Evolutionary conservation across 2,329 filamentous ascomycete genomes (phyloP).

Genomic region (Exophiala viscosa): DNA sequence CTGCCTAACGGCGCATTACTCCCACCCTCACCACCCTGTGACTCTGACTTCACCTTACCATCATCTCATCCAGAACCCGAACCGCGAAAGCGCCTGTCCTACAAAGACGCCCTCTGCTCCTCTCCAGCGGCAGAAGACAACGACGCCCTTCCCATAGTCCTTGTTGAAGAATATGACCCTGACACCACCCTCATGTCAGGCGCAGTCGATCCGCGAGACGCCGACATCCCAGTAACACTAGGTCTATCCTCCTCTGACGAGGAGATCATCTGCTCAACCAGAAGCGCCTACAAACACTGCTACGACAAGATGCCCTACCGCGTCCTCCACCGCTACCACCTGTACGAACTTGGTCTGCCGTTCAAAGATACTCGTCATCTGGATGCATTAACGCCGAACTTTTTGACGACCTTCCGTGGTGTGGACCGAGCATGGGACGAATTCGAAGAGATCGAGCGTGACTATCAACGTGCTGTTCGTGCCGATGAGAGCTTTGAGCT

Average conservation of each 20-base stretch:
- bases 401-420: conserved; percentile 11
- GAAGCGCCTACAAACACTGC: not conserved
- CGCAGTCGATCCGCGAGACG: conserved; percentile 1
- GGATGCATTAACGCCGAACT: not conserved
- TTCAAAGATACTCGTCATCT: not conserved
- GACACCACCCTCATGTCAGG: conserved; percentile 6
- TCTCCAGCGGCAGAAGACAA: not conserved
- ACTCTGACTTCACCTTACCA: too few relatives aligned
- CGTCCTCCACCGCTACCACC: conserved; percentile 1
- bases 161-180: not conserved
- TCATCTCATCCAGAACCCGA: too few relatives aligned
- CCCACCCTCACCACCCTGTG: too few relatives aligned
- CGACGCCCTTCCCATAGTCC: not conserved
- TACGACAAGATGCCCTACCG: conserved; percentile 12
- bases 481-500: too few relatives aligned
- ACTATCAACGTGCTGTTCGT: not conserved
- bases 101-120: too few relatives aligned
- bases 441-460: not conserved
- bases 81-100: too few relatives aligned
- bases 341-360: conserved; percentile 2
- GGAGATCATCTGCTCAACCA: not conserved
- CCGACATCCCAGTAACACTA: not conserved
- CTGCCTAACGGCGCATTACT: too few relatives aligned
- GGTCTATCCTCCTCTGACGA: not conserved
- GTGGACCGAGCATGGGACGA: conserved; percentile 7